Evolutionary conservation across 1,284 basidiomycete genomes (phyloP).

Genomic region (Cryptococcus hybrid): DNA sequence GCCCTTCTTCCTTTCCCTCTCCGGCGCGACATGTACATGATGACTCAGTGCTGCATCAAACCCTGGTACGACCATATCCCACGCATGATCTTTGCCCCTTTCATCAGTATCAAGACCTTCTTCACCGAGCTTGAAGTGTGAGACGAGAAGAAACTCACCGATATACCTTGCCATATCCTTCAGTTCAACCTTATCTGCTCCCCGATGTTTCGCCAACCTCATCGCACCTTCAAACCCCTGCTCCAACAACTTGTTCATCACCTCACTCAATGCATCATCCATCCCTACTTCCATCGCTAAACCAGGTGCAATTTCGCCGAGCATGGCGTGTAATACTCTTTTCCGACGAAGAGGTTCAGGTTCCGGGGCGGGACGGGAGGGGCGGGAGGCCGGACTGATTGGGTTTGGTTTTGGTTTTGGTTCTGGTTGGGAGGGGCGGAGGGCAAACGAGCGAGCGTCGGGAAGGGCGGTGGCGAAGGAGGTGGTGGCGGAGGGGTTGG

Average conservation of each 20-base stretch:
- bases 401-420: neutral
- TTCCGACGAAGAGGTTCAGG: constrained; percentile 29
- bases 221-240: constrained; percentile 26
- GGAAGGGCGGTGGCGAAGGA: constrained; percentile 12
- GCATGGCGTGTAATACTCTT: constrained; percentile 35
- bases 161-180: constrained; percentile 39
- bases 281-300: constrained; percentile 37
- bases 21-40: constrained; percentile 29
- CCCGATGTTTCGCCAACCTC: constrained; percentile 39
- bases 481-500: constrained; percentile 3
- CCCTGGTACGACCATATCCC: constrained; percentile 34
- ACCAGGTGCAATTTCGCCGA: constrained; percentile 32
- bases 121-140: too few species aligned
- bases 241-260: constrained; percentile 32
- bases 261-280: constrained; percentile 32
- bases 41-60: constrained; percentile 35
- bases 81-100: constrained; percentile 20
- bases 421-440: constrained; percentile 4
- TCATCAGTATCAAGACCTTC: too few species aligned
- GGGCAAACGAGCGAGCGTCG: constrained; percentile 7
- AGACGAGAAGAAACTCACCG: constrained; percentile 16
- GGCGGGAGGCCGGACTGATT: neutral
- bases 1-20: constrained; percentile 19
- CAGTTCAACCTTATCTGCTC: constrained; percentile 32
- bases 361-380: constrained; percentile 26